Conservation (phyloP, 345 rosid genomes). For the Melaleuca quinquenervia region DNA sequence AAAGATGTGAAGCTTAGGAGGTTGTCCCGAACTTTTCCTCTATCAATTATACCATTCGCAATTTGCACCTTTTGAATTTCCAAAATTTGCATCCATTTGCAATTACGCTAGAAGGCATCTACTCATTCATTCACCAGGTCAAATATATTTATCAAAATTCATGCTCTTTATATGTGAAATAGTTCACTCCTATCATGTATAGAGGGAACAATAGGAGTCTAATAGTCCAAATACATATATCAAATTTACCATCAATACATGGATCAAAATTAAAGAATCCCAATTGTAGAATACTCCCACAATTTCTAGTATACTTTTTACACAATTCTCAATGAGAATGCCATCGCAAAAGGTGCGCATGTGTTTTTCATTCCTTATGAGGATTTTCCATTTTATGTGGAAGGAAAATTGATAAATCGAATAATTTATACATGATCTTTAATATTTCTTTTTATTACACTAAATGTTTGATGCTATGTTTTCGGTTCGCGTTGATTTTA, state of each 20-base stretch:
- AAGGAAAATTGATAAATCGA: background rate
- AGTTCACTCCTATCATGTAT: background rate
- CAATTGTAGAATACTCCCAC: background rate
- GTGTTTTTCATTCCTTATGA: background rate
- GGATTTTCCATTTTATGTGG: background rate
- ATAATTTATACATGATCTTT: background rate
- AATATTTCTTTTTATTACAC: background rate
- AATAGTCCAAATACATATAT: background rate
- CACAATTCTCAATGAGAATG: background rate
- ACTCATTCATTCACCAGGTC: background rate
- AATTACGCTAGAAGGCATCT: background rate
- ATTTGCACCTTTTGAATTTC: background rate
- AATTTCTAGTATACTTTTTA: background rate
- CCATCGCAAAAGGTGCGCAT: background rate
- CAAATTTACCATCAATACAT: background rate
- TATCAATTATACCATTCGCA: background rate
- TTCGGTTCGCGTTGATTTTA: background rate
- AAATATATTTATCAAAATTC: background rate
- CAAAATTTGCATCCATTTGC: background rate
- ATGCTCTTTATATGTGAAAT: background rate
- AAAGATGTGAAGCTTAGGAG: background rate
- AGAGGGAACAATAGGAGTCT: background rate
- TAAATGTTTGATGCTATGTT: background rate
- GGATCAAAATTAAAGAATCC: background rate
- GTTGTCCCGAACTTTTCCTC: no score